Conservation (phyloP, 345 rosid genomes). For the Boechera retrofracta region DNA sequence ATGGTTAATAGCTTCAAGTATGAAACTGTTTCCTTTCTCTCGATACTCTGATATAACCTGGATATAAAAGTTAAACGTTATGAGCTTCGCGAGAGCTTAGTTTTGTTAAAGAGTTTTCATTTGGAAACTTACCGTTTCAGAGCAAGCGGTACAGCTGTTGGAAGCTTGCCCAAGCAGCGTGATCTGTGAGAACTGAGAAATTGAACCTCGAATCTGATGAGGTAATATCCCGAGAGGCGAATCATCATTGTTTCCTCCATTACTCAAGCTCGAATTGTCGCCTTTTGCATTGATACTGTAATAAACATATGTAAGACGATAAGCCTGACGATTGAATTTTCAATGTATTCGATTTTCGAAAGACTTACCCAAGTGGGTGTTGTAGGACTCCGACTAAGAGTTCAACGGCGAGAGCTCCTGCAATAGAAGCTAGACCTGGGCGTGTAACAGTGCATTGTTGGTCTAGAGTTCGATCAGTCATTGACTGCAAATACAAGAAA, state of each 20-base stretch:
- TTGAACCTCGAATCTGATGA: slow-evolving; percentile 90
- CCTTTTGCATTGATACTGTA: slow-evolving; percentile 72
- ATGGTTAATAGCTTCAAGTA: slow-evolving; percentile 87
- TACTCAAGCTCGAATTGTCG: slow-evolving; percentile 57
- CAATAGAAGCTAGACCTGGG: slow-evolving; percentile 95
- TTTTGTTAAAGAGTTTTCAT: neutral
- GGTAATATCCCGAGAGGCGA: slow-evolving; percentile 88
- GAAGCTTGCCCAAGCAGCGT: slow-evolving; percentile 83
- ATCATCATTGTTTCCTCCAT: slow-evolving; percentile 55
- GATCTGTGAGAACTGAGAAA: slow-evolving; percentile 84
- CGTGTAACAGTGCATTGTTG: slow-evolving; percentile 99
- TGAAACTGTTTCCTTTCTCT: slow-evolving; percentile 67
- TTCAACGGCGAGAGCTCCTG: slow-evolving; percentile 90
- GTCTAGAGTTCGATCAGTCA: slow-evolving; percentile 90
- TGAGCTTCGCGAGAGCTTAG: neutral
- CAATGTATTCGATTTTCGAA: slow-evolving; percentile 8
- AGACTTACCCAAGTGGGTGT: slow-evolving; percentile 81
- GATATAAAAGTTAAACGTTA: neutral
- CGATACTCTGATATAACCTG: slow-evolving; percentile 83
- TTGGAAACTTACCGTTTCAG: slow-evolving; percentile 64
- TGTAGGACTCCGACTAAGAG: slow-evolving; percentile 82
- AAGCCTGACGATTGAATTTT: neutral
- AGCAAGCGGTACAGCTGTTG: slow-evolving; percentile 89
- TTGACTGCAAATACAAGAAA: slow-evolving; percentile 63
- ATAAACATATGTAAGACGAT: slow-evolving; percentile 25